Conservation (phyloP, 1,139 yeast species). For the Suzukiozyma palmioleophila region DNA sequence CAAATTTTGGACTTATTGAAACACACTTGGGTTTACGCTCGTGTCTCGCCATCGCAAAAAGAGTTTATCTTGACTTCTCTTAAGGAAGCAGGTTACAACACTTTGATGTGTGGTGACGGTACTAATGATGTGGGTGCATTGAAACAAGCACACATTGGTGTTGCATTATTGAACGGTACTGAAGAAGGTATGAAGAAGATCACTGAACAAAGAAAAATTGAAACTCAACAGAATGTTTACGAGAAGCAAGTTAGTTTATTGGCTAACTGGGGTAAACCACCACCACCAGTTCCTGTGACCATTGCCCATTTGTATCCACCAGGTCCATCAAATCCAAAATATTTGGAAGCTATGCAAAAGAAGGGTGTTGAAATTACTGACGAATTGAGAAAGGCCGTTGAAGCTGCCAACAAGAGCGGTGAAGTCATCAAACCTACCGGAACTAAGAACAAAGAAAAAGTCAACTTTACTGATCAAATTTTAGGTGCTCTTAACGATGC, state of each 20-base stretch:
- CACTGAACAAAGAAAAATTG: slow-evolving; percentile 73
- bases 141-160: slow-evolving; percentile 97
- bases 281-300: slow-evolving; percentile 79
- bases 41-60: slow-evolving; percentile 96
- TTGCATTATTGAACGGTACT: slow-evolving; percentile 94
- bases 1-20: slow-evolving; percentile 71
- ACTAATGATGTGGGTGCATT: slow-evolving; percentile 99
- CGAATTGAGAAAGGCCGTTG: slow-evolving; percentile 60
- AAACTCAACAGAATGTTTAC: slow-evolving; percentile 63
- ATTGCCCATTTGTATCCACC: slow-evolving; percentile 98
- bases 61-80: slow-evolving; percentile 82
- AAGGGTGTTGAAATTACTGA: slow-evolving; percentile 73
- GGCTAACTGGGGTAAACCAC: slow-evolving; percentile 75
- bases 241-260: slow-evolving; percentile 80
- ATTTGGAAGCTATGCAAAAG: slow-evolving; percentile 77
- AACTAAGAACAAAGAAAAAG: slow-evolving; percentile 26
- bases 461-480: slow-evolving; percentile 66
- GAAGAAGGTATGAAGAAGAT: slow-evolving; percentile 90
- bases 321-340: slow-evolving; percentile 87
- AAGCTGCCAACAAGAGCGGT: slow-evolving; percentile 37
- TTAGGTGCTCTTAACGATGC: slow-evolving; percentile 66
- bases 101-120: slow-evolving; percentile 99
- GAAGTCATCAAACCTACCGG: slow-evolving; percentile 27
- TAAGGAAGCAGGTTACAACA: slow-evolving; percentile 85
- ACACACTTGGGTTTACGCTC: slow-evolving; percentile 95